Evolutionary conservation across 306 rosid genomes (phyloP), one percentile per base, ranked within the genome.

Genomic region (Prunus mume): DNA sequence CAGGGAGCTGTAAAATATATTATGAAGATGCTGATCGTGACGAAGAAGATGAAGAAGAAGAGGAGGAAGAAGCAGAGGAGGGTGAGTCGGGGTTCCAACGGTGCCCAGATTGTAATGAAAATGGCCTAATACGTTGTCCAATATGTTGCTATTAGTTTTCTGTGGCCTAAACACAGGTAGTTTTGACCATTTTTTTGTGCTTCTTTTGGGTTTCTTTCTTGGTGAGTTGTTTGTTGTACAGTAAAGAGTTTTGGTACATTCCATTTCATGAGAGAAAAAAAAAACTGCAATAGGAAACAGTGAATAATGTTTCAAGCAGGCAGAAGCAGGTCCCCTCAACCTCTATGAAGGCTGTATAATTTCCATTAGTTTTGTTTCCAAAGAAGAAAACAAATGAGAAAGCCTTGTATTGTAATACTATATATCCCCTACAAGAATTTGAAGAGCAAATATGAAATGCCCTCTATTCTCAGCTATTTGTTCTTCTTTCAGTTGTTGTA

Each of bases 1-100:
- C 75, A n/a, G 99, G 99, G 58, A 95, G 99, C 80, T 95, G 99
- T 82, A 95, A 95, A 84, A 87, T 92, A 34, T 95, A 89, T 57
- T 86, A 86, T 76, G 97, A 88, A 77, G 85, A 50, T 0, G 79
- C 75, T 18, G 77, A 80, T 15, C 75, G 72, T 20, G 83, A 79
- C 4, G 84, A 72, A 3, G 88, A 87, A 7, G 87, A 80, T 12
- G 66, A 63, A 4, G 85, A 66, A 11, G 75, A 63, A 4, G 72
- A 63, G 13, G 85, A 72, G 57, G 80, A 50, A 51, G 80, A 50
- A 51, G 84, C 60, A 61, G 83, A 65, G 65, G 65, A 73, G 19
- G 74, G 52, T 52, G 91, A 85, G 4, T 88, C 46, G 71, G 97
- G 98, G 22, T 91, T 92, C 68, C 91, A 91, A 27, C 89, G 98